Percentiles rank a stretch among this genome's conserved stretches.
Conservation (phyloP, 192 early-diverging fungal species). For the Backusella circina region DNA sequence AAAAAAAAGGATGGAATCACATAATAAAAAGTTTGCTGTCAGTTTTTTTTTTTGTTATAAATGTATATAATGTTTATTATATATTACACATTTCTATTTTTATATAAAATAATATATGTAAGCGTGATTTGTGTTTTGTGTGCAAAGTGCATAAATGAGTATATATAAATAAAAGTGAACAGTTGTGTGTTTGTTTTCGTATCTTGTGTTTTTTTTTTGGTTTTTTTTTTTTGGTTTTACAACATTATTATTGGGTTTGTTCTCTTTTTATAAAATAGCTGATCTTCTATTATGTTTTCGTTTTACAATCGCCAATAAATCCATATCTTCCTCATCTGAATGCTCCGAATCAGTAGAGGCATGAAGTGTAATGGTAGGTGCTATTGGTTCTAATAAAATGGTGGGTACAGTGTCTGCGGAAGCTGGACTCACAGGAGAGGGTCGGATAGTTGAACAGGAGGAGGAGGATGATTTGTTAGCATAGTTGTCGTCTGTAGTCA, state of each 20-base stretch:
- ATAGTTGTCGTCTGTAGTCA: background rate
- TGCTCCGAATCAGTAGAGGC: background rate
- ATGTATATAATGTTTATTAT: background rate
- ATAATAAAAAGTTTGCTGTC: background rate
- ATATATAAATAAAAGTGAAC: background rate
- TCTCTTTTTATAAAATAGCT: background rate
- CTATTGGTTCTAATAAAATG: background rate
- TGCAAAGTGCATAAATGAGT: background rate
- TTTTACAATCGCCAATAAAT: constrained; percentile 7
- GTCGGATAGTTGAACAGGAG: background rate
- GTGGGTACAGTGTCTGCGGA: background rate
- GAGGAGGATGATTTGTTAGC: background rate
- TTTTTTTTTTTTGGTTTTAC: background rate
- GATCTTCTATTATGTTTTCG: constrained; percentile 1
- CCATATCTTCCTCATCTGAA: background rate
- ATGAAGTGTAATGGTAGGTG: background rate
- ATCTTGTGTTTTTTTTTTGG: background rate
- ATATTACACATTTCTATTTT: background rate
- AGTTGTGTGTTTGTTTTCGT: background rate
- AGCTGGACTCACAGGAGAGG: background rate
- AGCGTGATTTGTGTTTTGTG: background rate
- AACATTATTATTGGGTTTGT: background rate
- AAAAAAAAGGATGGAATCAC: background rate
- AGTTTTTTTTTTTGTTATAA: background rate
- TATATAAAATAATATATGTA: too few relatives aligned